A percentile compares a stretch with the other conserved stretches of the same genome.
These are phyloP conservation scores for Ceratocystis ficicola DNA, from an alignment of 2,329 filamentous ascomycete genomes.

Conservation along the genomic window DNA sequence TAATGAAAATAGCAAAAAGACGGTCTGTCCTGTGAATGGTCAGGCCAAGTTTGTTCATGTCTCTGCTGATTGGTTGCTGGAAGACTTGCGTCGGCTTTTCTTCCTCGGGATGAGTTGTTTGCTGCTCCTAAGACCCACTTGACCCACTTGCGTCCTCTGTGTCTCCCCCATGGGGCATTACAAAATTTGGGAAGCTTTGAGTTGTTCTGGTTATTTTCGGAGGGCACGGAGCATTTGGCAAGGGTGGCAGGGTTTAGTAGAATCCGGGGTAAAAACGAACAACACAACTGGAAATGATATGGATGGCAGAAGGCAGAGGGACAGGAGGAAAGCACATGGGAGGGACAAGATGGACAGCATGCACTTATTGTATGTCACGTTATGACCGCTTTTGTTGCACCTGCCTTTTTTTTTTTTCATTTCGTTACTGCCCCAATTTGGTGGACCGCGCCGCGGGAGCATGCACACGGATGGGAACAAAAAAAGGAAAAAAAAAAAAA, in stretches of 20 bases:
- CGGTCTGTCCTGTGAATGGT: neutral
- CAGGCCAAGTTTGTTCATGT: neutral
- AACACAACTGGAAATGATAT: neutral
- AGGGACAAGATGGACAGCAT: neutral
- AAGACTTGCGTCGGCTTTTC: neutral
- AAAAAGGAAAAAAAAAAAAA: neutral
- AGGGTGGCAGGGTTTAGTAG: constrained; percentile 4
- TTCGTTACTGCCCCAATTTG: neutral
- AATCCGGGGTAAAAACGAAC: constrained; percentile 7
- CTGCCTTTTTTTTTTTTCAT: neutral
- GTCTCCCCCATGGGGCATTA: constrained; percentile 5
- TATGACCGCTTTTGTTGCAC: neutral
- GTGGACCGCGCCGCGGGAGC: too few relatives aligned
- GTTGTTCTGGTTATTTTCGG: constrained; percentile 1
- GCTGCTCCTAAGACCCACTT: neutral
- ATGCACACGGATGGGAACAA: neutral
- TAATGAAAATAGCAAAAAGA: neutral
- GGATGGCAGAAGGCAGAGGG: neutral
- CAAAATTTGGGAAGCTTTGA: constrained; percentile 7
- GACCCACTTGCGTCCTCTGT: constrained; percentile 4
- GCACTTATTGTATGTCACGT: neutral
- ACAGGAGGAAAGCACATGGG: neutral
- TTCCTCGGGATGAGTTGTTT: constrained; percentile 2
- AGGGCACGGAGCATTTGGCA: constrained; percentile 10
- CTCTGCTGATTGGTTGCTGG: constrained; percentile 2